Conservation (phyloP, 1,139 yeast species). For the Suhomyces panamericanus region DNA sequence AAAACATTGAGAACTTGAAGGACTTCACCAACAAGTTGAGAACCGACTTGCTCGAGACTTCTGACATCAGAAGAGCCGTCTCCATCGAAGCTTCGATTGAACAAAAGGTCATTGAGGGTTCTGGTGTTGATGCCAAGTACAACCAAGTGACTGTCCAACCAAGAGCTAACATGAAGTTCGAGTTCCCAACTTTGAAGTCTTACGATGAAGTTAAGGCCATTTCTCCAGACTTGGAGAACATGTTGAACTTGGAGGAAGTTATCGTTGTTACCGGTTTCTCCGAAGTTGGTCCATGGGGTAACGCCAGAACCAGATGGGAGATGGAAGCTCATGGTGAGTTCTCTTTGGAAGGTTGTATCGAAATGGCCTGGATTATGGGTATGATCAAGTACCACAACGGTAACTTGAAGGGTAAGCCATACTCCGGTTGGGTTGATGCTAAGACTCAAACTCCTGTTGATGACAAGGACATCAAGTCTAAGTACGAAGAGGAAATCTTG, state of each 20-base stretch:
- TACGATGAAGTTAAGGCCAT: constrained; percentile 69
- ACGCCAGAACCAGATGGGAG: constrained; percentile 98
- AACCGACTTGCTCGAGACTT: constrained; percentile 75
- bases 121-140: constrained; percentile 83
- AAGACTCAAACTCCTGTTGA: constrained; percentile 92
- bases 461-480: constrained; percentile 87
- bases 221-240: constrained; percentile 81
- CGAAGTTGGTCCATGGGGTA: constrained; percentile 99
- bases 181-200: constrained; percentile 84
- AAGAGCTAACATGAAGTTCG: constrained; percentile 91
- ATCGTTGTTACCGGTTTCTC: constrained; percentile 96
- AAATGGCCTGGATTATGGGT: constrained; percentile 99
- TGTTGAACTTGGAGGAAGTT: constrained; percentile 87
- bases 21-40: constrained; percentile 82
- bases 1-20: constrained; percentile 87
- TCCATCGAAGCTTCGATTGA: constrained; percentile 91
- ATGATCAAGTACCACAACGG: constrained; percentile 93
- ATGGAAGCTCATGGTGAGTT: constrained; percentile 96
- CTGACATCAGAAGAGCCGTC: constrained; percentile 94
- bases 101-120: constrained; percentile 90
- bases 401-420: constrained; percentile 81
- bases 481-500: constrained; percentile 84
- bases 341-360: constrained; percentile 97
- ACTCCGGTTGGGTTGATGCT: constrained; percentile 97
- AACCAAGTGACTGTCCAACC: constrained; percentile 76